Conservation (phyloP, 169 alveolate genomes). For the Cyclospora cayetanensis region DNA sequence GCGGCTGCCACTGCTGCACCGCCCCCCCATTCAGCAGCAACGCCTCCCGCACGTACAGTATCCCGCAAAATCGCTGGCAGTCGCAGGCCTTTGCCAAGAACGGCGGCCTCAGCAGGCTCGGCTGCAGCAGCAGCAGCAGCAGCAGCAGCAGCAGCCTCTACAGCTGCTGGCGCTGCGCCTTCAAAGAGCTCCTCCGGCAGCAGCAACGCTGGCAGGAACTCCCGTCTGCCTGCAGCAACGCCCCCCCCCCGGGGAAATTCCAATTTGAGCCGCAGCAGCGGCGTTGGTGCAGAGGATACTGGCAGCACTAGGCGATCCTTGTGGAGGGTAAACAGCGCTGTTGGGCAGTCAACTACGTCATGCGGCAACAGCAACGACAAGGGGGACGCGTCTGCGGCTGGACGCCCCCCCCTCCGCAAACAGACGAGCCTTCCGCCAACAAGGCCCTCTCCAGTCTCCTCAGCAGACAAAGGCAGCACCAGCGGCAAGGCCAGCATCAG, state of each 20-base stretch:
- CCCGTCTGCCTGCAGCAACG: constrained; percentile 7
- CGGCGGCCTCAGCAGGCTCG: constrained; percentile 10
- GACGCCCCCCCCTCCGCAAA: not conserved
- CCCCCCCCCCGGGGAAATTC: not conserved
- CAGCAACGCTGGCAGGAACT: not conserved
- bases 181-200: not conserved
- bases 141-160: constrained; percentile 31
- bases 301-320: not conserved
- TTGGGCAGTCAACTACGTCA: not conserved
- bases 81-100: constrained; percentile 13
- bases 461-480: not conserved
- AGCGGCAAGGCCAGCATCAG: not conserved
- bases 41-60: not conserved
- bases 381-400: not conserved
- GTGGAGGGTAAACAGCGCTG: not conserved
- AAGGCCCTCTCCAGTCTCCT: not conserved
- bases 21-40: not conserved
- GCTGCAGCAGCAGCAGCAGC: constrained; percentile 6
- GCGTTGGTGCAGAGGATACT: no score
- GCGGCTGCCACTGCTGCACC: not conserved
- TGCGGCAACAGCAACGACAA: constrained; percentile 15
- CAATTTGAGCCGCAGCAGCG: not conserved
- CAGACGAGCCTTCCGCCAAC: not conserved
- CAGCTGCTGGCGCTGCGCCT: not conserved
- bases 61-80: constrained; percentile 16